These are phyloP conservation scores for Posidonia australis DNA, from an alignment of 106 monocot genomes.

Conservation along the genomic window DNA sequence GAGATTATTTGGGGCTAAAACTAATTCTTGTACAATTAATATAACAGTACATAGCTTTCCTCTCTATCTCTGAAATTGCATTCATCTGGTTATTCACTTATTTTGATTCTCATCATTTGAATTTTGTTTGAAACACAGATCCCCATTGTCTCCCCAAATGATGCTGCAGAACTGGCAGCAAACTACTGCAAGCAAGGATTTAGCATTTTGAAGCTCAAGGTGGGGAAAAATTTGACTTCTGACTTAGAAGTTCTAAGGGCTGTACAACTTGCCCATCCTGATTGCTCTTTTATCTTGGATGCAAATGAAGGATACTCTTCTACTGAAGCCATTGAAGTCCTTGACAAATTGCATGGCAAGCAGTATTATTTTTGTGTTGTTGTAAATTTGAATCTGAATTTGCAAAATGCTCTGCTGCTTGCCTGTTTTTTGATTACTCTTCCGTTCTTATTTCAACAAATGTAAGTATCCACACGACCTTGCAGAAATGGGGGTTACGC, in stretches of 20 bases:
- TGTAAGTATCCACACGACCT: too few relatives aligned
- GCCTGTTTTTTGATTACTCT: not conserved
- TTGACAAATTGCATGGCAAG: conserved; percentile 74
- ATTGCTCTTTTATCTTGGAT: conserved; percentile 81
- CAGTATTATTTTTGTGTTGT: not conserved
- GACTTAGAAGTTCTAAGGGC: conserved; percentile 78
- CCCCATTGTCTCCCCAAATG: conserved; percentile 74
- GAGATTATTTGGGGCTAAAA: conserved; percentile 85
- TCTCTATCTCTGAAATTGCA: not conserved
- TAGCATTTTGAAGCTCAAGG: conserved; percentile 66
- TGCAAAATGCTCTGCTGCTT: not conserved
- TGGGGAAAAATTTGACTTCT: conserved; percentile 66
- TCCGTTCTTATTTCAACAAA: not conserved
- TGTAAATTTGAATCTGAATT: not conserved
- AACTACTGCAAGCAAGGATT: conserved; percentile 64
- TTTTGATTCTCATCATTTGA: not conserved
- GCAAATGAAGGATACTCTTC: conserved; percentile 87
- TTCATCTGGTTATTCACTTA: not conserved
- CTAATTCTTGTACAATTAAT: conserved; percentile 54
- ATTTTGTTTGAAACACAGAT: conserved; percentile 35
- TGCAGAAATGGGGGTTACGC: conserved; percentile 71
- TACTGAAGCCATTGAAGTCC: conserved; percentile 69
- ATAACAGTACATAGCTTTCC: conserved; percentile 39
- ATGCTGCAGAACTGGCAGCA: conserved; percentile 79
- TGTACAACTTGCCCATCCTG: conserved; percentile 59